Percentiles rank a stretch among this genome's conserved stretches.
Evolutionary conservation across 768 basidiomycete species (phyloP).

Genomic region (Pleurotus djamor): DNA sequence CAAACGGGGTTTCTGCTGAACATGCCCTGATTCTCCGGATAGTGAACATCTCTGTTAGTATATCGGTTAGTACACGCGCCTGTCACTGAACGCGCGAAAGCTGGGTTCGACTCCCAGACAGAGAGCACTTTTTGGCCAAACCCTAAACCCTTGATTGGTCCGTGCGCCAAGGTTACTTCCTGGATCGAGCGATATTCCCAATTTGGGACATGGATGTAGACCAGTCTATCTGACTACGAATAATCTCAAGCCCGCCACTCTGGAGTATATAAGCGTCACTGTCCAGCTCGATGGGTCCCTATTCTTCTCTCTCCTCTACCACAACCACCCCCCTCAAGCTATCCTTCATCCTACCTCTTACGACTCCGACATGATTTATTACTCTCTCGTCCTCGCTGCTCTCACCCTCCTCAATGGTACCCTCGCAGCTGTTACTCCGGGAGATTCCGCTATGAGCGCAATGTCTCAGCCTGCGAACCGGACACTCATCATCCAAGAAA

Average conservation of each 20-base stretch:
- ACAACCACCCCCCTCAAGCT: neutral
- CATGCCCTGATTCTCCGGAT: too few species aligned
- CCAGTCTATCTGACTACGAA: neutral
- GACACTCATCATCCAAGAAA: too few species aligned
- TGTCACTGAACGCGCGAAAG: slow-evolving; percentile 5
- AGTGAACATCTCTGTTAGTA: neutral
- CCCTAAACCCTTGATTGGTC: neutral
- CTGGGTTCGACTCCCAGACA: slow-evolving; percentile 9
- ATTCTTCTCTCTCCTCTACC: neutral
- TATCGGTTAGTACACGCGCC: slow-evolving; percentile 9
- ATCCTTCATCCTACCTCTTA: neutral
- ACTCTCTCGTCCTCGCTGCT: slow-evolving; percentile 10
- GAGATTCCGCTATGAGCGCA: too few species aligned
- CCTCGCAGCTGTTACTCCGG: slow-evolving; percentile 8
- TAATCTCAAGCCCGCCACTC: neutral
- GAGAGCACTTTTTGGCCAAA: slow-evolving; percentile 2
- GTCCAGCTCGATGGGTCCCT: neutral
- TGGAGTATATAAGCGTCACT: neutral
- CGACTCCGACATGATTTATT: neutral
- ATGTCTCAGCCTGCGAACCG: too few species aligned
- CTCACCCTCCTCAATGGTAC: slow-evolving; percentile 18
- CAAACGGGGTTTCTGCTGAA: too few species aligned
- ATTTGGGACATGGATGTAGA: neutral
- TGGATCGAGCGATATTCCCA: neutral
- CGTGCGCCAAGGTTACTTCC: neutral